These are phyloP conservation scores for Chaetothyriales sp. DNA, from an alignment of 2,329 filamentous ascomycete genomes.

Conservation along the genomic window DNA sequence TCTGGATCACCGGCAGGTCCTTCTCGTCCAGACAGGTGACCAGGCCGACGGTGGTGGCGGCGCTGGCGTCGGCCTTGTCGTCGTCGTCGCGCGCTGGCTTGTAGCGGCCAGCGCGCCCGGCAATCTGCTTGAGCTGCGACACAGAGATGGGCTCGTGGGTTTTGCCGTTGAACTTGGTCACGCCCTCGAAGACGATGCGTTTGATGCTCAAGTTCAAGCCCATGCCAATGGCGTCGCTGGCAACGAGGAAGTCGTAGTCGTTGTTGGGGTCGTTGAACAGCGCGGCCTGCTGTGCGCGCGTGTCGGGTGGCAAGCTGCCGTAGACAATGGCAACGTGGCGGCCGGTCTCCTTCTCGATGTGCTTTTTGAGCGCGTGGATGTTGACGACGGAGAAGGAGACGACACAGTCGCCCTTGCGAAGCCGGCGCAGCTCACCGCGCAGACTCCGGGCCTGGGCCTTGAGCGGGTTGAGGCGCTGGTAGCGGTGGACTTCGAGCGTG, in stretches of 20 bases:
- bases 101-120: conserved; percentile 78
- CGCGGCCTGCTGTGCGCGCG: conserved; percentile 75
- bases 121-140: conserved; percentile 88
- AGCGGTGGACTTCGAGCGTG: conserved; percentile 64
- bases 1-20: conserved; percentile 51
- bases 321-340: conserved; percentile 85
- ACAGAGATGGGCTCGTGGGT: conserved; percentile 46
- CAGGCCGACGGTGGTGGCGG: conserved; percentile 42
- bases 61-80: conserved; percentile 5
- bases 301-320: conserved; percentile 81
- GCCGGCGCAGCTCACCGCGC: conserved; percentile 46
- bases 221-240: conserved; percentile 95
- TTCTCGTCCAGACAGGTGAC: conserved; percentile 64
- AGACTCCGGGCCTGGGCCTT: conserved; percentile 52
- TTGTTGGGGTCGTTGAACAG: conserved; percentile 93
- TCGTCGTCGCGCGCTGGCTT: conserved; percentile 51
- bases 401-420: conserved; percentile 81
- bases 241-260: conserved; percentile 87
- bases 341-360: conserved; percentile 63
- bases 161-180: conserved; percentile 56
- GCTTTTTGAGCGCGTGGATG: conserved; percentile 65
- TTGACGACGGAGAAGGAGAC: conserved; percentile 72
- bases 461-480: conserved; percentile 70
- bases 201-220: conserved; percentile 83
- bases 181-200: conserved; percentile 72